phyloP scores from a whole-genome alignment of 495 filamentous ascomycete genomes.

The Talaromyces borbonicus region DNA sequence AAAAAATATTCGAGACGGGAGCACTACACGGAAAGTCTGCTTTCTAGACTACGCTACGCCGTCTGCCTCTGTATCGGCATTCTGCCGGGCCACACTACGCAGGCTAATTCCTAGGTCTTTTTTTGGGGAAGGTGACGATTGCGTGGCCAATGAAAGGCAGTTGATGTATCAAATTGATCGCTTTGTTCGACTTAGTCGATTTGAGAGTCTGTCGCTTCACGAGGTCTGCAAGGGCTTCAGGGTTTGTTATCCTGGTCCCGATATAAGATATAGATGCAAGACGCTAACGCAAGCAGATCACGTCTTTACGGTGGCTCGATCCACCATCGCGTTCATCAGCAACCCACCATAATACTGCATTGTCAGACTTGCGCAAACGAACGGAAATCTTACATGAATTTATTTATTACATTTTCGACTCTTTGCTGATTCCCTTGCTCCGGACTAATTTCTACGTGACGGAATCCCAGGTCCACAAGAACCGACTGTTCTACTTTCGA shows the following conservation, averaged over 20 bases:
- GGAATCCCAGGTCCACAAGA: conserved; percentile 70
- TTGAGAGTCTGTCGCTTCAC: conserved; percentile 72
- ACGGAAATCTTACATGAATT: conserved; percentile 73
- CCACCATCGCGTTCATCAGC: conserved; percentile 29
- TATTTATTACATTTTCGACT: conserved; percentile 87
- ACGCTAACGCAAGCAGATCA: conserved; percentile 36
- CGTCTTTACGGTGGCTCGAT: conserved; percentile 61
- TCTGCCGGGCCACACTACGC: conserved; percentile 67
- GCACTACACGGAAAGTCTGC: conserved; percentile 15
- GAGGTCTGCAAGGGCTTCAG: conserved; percentile 68
- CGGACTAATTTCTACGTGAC: conserved; percentile 88
- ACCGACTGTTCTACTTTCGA: conserved; percentile 85
- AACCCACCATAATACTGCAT: conserved; percentile 45
- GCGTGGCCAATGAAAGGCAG: conserved; percentile 45
- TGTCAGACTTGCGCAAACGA: conserved; percentile 67
- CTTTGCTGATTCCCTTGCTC: conserved; percentile 78
- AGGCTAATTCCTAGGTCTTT: conserved; percentile 69
- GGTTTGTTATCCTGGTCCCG: conserved; percentile 31
- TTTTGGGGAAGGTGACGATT: conserved; percentile 51
- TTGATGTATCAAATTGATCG: conserved; percentile 60
- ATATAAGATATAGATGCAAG: not conserved
- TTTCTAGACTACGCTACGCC: conserved; percentile 68
- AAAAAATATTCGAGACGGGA: not conserved
- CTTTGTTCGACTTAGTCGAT: conserved; percentile 69
- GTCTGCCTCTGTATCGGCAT: conserved; percentile 65